Percentiles rank a stretch among this genome's conserved stretches.
phyloP scores from a whole-genome alignment of 805 yeast genomes.

The Brettanomyces custersianus region DNA sequence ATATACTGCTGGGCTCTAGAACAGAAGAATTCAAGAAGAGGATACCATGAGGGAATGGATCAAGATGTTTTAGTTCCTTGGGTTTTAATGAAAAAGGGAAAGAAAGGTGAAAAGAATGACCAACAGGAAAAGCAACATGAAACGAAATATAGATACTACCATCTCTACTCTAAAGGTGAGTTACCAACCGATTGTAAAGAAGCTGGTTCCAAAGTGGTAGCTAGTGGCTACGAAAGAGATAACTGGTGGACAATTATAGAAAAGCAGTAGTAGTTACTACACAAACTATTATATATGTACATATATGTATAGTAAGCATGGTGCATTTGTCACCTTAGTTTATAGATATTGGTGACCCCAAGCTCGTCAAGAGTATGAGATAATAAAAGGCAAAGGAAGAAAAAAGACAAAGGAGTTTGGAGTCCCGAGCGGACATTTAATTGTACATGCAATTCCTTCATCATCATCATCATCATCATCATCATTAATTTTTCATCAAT shows the following conservation, averaged over 20 bases:
- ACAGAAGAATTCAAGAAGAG: slow-evolving; percentile 79
- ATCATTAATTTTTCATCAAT: too few species aligned
- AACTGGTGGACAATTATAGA: slow-evolving; percentile 79
- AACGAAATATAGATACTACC: slow-evolving; percentile 80
- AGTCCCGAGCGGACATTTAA: too few species aligned
- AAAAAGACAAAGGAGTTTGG: neutral
- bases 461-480: too few species aligned
- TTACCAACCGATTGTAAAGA: slow-evolving; percentile 54
- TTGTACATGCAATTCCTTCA: too few species aligned
- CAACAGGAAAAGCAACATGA: slow-evolving; percentile 21
- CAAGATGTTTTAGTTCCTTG: slow-evolving; percentile 95
- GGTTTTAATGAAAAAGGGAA: slow-evolving; percentile 56
- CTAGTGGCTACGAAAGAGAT: slow-evolving; percentile 82
- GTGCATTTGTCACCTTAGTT: too few species aligned
- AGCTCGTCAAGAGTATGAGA: too few species aligned
- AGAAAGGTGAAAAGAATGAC: slow-evolving; percentile 25
- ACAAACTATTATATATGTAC: too few species aligned
- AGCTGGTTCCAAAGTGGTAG: slow-evolving; percentile 66
- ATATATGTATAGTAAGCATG: too few species aligned
- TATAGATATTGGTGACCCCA: too few species aligned
- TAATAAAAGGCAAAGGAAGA: neutral
- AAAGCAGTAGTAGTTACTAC: too few species aligned
- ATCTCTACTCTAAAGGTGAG: slow-evolving; percentile 79
- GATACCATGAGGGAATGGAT: slow-evolving; percentile 84
- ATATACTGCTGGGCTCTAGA: slow-evolving; percentile 97